Base-by-base conservation (phyloP, 2,329 filamentous ascomycete species). In the Penicillium sp. region DNA sequence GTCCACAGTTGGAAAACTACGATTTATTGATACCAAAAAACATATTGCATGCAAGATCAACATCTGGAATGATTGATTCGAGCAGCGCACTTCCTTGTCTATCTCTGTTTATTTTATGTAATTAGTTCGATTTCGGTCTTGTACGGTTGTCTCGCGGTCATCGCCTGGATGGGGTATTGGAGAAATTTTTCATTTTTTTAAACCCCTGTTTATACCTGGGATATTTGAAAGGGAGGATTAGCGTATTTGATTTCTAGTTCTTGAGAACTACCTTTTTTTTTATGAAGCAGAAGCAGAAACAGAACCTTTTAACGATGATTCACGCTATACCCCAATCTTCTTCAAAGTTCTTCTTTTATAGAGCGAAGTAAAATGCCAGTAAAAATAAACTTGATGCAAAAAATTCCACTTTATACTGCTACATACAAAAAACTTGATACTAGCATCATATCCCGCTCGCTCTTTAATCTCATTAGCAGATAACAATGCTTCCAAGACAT, bases 41-140 rank as follows among this genome's bases (percentile, higher is more conserved):
- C 29, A 48, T 47, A 13, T 33, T 58, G 44, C 42, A 53, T 54
- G 49, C 48, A 51, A 40, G 24, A 53, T 51, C 56, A 54, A 62
- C 63, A 64, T 66, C 63, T 66, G 64, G 63, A 53, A 66, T 66
- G 61, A 56, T 54, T 49, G 58, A 29, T 51, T 48, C 33, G 51
- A 39, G 37, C 37, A 51, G 39, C 49, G 40, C n/a, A 26, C 48
- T 60, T 58, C 50, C 34, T 49, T 64, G 56, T 61, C 52, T 18
- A 64, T 63, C 56, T 24, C 18, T 37, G 5, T 16, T 58, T 37
- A 52, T 61, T 53, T 50, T 49, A 31, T 57, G 47, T 64, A 64
- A 58, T 61, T 63, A 60, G 57, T 26, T 26, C 10, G 28, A 18
- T 43, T 13, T 42, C 14, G 21, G 23, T n/a, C 39, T 14, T 42